A percentile compares a stretch with the other conserved stretches of the same genome.
Evolutionary conservation across 1,139 yeast genomes (phyloP).

Genomic region (Scheffersomyces segobiensis): DNA sequence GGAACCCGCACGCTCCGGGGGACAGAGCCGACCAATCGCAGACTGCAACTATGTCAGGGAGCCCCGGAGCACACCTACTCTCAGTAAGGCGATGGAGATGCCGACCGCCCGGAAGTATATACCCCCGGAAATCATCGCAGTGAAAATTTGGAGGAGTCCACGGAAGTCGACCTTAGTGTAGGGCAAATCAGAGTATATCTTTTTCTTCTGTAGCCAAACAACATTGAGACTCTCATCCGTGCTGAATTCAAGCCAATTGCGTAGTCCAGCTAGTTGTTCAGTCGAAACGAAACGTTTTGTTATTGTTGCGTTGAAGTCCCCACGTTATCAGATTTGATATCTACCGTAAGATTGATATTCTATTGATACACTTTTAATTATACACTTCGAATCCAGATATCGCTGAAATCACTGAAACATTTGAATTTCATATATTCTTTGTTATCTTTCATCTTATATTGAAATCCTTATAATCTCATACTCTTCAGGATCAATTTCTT

Average conservation of each 20-base stretch:
- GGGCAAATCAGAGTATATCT: neutral
- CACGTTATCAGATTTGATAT: neutral
- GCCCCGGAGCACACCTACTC: neutral
- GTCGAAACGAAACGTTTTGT: neutral
- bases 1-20: neutral
- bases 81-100: neutral
- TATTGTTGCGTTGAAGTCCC: neutral
- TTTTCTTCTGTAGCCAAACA: neutral
- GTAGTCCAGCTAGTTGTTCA: neutral
- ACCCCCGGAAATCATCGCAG: neutral
- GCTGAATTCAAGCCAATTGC: neutral
- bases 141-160: neutral
- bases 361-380: neutral
- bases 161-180: neutral
- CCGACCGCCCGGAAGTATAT: neutral
- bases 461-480: neutral
- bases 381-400: neutral
- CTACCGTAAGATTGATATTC: neutral
- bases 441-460: neutral
- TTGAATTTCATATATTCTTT: neutral
- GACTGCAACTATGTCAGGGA: neutral
- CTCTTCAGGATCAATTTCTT: neutral
- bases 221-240: neutral
- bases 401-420: neutral
- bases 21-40: neutral